Conservation (phyloP, 2,329 filamentous ascomycete genomes). For the Claviceps purpurea region DNA sequence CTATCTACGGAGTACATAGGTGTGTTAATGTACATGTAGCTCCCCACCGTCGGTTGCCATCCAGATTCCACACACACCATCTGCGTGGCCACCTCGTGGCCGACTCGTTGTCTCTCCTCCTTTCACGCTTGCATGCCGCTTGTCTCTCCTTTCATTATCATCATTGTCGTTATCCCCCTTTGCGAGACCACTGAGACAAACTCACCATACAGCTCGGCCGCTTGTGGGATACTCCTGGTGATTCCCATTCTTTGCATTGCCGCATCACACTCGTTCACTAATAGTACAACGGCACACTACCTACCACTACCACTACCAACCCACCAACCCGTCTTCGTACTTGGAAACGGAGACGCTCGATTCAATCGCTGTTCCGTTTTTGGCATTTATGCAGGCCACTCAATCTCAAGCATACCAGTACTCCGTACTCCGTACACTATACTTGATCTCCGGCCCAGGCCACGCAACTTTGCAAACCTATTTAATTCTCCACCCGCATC, state of each 20-base stretch:
- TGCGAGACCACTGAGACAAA: too few relatives aligned
- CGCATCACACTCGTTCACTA: neutral
- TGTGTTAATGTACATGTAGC: too few relatives aligned
- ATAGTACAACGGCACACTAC: neutral
- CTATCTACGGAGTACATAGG: too few relatives aligned
- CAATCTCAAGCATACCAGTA: neutral
- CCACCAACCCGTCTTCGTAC: neutral
- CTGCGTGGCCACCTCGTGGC: too few relatives aligned
- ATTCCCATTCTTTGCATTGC: neutral
- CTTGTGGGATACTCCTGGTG: conserved; percentile 1
- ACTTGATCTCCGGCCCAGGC: neutral
- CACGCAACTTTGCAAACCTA: neutral
- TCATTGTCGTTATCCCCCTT: too few relatives aligned
- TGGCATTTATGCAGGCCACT: neutral
- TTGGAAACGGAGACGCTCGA: neutral
- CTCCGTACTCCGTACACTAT: neutral
- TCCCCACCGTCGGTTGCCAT: too few relatives aligned
- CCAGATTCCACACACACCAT: too few relatives aligned
- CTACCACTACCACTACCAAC: too few relatives aligned
- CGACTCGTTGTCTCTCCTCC: too few relatives aligned
- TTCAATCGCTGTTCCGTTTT: neutral
- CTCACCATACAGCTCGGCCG: too few relatives aligned
- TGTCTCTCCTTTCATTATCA: too few relatives aligned
- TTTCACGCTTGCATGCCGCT: too few relatives aligned
- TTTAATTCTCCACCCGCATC: neutral